A percentile compares a stretch with the other conserved stretches of the same genome.
Conservation (phyloP, 352 stramenopile species). For the Phytophthora boehmeriae region DNA sequence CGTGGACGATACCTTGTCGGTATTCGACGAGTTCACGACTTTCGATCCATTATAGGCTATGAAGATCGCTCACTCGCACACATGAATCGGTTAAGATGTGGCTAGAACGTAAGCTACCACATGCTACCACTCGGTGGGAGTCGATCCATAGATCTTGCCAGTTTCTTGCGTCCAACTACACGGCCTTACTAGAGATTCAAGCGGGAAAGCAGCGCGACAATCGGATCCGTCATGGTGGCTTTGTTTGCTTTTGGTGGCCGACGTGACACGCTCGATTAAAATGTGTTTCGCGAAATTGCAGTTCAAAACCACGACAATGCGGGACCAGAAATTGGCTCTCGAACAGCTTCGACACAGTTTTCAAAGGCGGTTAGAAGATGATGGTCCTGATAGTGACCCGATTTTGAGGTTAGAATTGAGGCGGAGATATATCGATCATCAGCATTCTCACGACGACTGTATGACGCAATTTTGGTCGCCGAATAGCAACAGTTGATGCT, state of each 20-base stretch:
- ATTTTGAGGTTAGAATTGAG: neutral
- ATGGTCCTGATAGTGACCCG: neutral
- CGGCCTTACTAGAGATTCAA: neutral
- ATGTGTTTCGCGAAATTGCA: neutral
- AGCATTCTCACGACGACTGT: neutral
- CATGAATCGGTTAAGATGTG: neutral
- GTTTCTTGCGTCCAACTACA: slow-evolving; percentile 8
- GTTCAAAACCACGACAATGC: neutral
- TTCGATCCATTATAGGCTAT: neutral
- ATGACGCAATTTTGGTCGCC: no score
- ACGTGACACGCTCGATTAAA: neutral
- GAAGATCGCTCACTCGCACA: no score
- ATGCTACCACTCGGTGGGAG: slow-evolving; percentile 10
- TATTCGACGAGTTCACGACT: neutral
- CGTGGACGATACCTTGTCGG: neutral
- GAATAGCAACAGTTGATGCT: neutral
- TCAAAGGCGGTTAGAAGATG: neutral
- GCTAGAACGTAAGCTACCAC: neutral
- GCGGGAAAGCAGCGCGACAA: neutral
- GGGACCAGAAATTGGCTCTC: neutral
- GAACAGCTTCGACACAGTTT: neutral
- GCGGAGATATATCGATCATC: neutral
- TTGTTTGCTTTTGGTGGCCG: neutral
- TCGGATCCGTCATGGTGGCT: neutral
- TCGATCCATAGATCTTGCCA: slow-evolving; percentile 15